Percentiles rank a stretch among this genome's conserved stretches.
Conservation (phyloP, 2,329 filamentous ascomycete genomes). For the Colletotrichum sp. region DNA sequence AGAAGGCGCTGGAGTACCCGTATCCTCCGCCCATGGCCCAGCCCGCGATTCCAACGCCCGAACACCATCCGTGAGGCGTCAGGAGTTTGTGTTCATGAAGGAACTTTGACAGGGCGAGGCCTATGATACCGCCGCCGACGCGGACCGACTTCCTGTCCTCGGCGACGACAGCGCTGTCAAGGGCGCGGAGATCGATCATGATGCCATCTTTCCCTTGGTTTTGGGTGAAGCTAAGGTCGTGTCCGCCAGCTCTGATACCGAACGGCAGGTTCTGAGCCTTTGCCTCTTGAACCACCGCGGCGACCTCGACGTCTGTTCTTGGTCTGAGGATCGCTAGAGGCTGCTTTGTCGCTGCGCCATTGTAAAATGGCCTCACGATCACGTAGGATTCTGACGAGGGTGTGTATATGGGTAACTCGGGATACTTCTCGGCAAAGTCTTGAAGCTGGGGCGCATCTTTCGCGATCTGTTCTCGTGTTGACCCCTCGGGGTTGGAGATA, state of each 20-base stretch:
- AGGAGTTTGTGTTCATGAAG: conserved; percentile 7
- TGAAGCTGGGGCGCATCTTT: not conserved
- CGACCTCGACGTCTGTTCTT: conserved; percentile 2
- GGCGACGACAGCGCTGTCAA: conserved; percentile 7
- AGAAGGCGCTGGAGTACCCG: conserved; percentile 31
- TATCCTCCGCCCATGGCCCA: conserved; percentile 41
- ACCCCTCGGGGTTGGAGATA: not conserved
- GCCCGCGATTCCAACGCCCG: conserved; percentile 34
- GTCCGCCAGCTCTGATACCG: conserved; percentile 19
- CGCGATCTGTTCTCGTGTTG: not conserved
- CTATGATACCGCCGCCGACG: conserved; percentile 21
- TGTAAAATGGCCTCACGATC: not conserved
- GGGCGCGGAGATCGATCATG: conserved; percentile 19
- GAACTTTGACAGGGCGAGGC: conserved; percentile 12
- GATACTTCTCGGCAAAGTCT: not conserved
- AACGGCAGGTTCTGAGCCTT: conserved; percentile 8
- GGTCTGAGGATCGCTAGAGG: conserved; percentile 10
- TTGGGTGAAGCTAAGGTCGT: conserved; percentile 3
- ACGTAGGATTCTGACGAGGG: not conserved
- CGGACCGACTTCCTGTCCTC: conserved; percentile 14
- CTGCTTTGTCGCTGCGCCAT: not conserved
- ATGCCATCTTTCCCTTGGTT: conserved; percentile 14
- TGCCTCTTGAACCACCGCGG: not conserved
- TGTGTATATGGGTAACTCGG: not conserved
- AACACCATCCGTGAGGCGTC: conserved; percentile 11